phyloP scores from a whole-genome alignment of 176 grass and related monocot species.

The Metroxylon sagu region DNA sequence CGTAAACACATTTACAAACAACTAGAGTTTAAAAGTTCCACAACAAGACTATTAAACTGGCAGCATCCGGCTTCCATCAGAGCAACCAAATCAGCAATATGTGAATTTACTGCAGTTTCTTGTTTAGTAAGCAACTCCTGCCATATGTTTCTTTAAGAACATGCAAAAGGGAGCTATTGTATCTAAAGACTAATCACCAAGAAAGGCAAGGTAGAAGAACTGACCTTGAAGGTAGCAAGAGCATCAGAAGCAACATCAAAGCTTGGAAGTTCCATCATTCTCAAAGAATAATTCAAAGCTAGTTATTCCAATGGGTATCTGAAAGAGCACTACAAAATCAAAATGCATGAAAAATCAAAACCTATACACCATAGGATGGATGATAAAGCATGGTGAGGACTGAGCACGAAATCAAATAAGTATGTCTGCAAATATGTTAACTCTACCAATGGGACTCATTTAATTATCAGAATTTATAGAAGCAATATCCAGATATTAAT shows the following conservation, averaged over 20 bases:
- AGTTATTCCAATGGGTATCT: conserved; percentile 36
- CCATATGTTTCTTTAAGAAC: conserved; percentile 25
- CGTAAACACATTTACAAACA: not conserved
- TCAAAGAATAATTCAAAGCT: conserved; percentile 90
- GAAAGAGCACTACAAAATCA: conserved; percentile 92
- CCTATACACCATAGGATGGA: not conserved
- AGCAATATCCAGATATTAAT: too few species aligned
- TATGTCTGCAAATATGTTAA: too few species aligned
- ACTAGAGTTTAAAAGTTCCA: not conserved
- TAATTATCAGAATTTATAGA: too few species aligned
- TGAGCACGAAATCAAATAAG: too few species aligned
- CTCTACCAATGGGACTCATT: too few species aligned
- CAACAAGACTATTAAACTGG: not conserved
- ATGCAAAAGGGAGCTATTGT: not conserved
- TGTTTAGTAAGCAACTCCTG: conserved; percentile 97
- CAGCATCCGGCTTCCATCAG: conserved; percentile 1
- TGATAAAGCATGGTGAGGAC: not conserved
- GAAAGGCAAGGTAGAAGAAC: not conserved
- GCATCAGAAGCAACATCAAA: conserved; percentile 99
- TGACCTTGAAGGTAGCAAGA: conserved; percentile 98
- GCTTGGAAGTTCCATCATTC: conserved; percentile 99
- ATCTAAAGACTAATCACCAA: not conserved
- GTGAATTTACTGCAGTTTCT: conserved; percentile 50
- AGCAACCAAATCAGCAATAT: conserved; percentile 14
- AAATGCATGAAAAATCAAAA: conserved; percentile 58